A percentile compares a stretch with the other conserved stretches of the same genome.
These are phyloP conservation scores for Xerocomus minutiporus DNA, from an alignment of 1,284 basidiomycete species.

Conservation along the genomic window DNA sequence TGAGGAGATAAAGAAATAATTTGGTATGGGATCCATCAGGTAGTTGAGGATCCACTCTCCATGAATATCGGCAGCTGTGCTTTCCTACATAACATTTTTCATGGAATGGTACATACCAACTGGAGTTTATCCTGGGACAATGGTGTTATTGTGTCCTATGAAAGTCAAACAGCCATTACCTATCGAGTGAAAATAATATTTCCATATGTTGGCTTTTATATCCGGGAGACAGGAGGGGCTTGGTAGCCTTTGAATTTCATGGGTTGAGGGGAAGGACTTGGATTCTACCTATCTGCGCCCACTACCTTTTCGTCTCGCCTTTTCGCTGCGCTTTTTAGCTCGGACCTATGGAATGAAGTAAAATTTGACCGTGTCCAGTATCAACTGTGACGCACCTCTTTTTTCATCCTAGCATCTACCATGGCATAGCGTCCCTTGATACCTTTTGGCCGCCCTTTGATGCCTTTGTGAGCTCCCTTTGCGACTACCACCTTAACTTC, in stretches of 20 bases:
- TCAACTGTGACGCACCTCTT: conserved; percentile 52
- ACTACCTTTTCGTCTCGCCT: conserved; percentile 58
- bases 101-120: background rate
- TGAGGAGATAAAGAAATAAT: conserved; percentile 72
- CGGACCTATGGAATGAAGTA: conserved; percentile 45
- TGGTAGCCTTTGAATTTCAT: background rate
- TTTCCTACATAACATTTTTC: background rate
- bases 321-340: conserved; percentile 67
- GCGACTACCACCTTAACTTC: conserved; percentile 91
- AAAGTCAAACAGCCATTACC: no score
- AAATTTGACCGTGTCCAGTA: conserved; percentile 2
- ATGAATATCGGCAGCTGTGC: background rate
- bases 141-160: no score
- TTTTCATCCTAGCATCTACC: conserved; percentile 85
- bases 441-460: conserved; percentile 93
- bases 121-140: no score
- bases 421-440: conserved; percentile 92
- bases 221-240: background rate
- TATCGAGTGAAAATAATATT: no score
- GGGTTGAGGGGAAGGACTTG: background rate
- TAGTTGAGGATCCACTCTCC: conserved; percentile 21
- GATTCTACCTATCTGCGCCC: conserved; percentile 20
- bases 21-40: conserved; percentile 78
- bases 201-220: no score
- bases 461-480: conserved; percentile 82